These are phyloP conservation scores for Hevea brasiliensis DNA, from an alignment of 345 rosid species.

Conservation along the genomic window DNA sequence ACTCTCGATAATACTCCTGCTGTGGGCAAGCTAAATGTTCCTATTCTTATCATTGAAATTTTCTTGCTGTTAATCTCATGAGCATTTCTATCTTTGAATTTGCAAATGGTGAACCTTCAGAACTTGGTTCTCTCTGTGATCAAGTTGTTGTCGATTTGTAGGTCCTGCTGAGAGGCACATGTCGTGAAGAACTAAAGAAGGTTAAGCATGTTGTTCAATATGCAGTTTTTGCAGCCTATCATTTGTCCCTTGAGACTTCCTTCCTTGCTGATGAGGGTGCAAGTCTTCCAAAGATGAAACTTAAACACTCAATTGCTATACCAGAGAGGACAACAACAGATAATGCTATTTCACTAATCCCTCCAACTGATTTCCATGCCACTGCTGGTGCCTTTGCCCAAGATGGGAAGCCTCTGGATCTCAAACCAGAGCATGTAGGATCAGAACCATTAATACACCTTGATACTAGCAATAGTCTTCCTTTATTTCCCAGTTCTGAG, in stretches of 20 bases:
- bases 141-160: conserved; percentile 29
- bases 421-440: conserved; percentile 37
- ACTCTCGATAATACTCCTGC: neutral
- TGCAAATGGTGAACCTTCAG: neutral
- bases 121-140: conserved; percentile 21
- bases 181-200: conserved; percentile 88
- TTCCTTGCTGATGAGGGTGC: conserved; percentile 99
- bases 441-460: conserved; percentile 36
- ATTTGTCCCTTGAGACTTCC: conserved; percentile 88
- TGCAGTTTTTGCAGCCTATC: conserved; percentile 98
- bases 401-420: conserved; percentile 34
- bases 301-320: conserved; percentile 38
- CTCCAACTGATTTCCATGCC: conserved; percentile 30
- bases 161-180: conserved; percentile 76
- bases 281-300: conserved; percentile 65
- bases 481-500: conserved; percentile 27
- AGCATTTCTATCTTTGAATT: neutral
- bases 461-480: conserved; percentile 36
- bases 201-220: conserved; percentile 84
- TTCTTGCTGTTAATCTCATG: neutral
- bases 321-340: conserved; percentile 47
- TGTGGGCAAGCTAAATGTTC: neutral
- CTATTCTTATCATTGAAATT: neutral
- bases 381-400: conserved; percentile 30
- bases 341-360: conserved; percentile 35